Evolutionary conservation across 306 rosid genomes (phyloP).

Genomic region (Inga leiocalycina): DNA sequence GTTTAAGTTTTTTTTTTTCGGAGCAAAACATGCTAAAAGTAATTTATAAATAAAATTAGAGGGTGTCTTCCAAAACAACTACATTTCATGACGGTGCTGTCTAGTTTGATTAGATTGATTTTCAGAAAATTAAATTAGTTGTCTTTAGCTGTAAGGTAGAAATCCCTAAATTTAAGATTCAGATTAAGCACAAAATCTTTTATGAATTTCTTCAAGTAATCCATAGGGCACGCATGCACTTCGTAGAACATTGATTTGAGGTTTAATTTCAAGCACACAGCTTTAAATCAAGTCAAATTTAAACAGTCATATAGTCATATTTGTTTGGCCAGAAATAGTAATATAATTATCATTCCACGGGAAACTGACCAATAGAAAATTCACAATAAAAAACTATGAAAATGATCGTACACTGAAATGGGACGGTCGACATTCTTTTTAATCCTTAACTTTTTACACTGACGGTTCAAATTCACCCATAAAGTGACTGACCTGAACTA

Average conservation of each 20-base stretch:
- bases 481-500: neutral
- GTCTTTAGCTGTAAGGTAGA: neutral
- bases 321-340: too few relatives aligned
- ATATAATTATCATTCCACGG: too few relatives aligned
- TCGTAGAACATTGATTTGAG: neutral
- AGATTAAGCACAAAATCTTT: neutral
- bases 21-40: too few relatives aligned
- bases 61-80: neutral
- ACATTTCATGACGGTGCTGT: neutral
- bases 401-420: neutral
- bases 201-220: conserved; percentile 2
- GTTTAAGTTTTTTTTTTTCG: too few relatives aligned
- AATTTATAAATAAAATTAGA: too few relatives aligned
- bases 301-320: neutral
- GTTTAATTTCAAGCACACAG: neutral
- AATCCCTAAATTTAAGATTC: neutral
- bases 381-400: neutral
- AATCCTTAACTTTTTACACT: too few relatives aligned
- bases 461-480: too few relatives aligned
- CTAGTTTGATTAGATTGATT: neutral
- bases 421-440: too few relatives aligned
- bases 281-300: neutral
- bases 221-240: neutral
- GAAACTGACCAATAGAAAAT: too few relatives aligned
- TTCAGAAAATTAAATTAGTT: neutral